These are phyloP conservation scores for Vigna radiata DNA, from an alignment of 306 rosid species.

Conservation along the genomic window DNA sequence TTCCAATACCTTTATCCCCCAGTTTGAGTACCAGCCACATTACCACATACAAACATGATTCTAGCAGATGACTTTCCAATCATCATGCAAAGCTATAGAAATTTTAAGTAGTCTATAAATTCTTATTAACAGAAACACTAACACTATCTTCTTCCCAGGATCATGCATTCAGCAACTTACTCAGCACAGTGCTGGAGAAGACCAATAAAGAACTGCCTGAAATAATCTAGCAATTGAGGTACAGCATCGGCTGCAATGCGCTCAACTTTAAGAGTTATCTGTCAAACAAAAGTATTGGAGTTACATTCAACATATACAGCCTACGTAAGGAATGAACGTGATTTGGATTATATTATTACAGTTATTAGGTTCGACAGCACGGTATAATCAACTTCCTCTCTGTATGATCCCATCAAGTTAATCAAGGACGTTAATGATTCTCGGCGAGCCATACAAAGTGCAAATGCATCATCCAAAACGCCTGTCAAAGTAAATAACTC, in stretches of 20 bases:
- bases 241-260: slow-evolving; percentile 81
- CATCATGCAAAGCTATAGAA: slow-evolving; percentile 19
- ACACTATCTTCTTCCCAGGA: background rate
- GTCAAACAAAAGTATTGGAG: slow-evolving; percentile 43
- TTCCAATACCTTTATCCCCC: slow-evolving; percentile 1
- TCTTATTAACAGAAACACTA: slow-evolving; percentile 9
- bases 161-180: slow-evolving; percentile 56
- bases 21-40: slow-evolving; percentile 17
- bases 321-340: slow-evolving; percentile 35
- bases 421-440: slow-evolving; percentile 76
- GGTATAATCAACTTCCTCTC: slow-evolving; percentile 81
- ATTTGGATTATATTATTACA: slow-evolving; percentile 57
- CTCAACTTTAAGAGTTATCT: slow-evolving; percentile 67
- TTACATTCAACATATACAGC: slow-evolving; percentile 43
- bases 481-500: slow-evolving; percentile 62
- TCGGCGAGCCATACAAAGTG: slow-evolving; percentile 81
- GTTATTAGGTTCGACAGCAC: slow-evolving; percentile 83
- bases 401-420: slow-evolving; percentile 81
- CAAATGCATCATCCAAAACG: slow-evolving; percentile 83
- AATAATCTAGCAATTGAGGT: slow-evolving; percentile 62
- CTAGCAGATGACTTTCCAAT: slow-evolving; percentile 18
- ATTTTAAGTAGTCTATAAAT: slow-evolving; percentile 13
- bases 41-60: slow-evolving; percentile 20
- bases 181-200: slow-evolving; percentile 79
- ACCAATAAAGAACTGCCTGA: slow-evolving; percentile 65